A percentile compares a stretch with the other conserved stretches of the same genome.
Conservation (phyloP, 805 yeast species). For the Nakazawaea molendinolei region DNA sequence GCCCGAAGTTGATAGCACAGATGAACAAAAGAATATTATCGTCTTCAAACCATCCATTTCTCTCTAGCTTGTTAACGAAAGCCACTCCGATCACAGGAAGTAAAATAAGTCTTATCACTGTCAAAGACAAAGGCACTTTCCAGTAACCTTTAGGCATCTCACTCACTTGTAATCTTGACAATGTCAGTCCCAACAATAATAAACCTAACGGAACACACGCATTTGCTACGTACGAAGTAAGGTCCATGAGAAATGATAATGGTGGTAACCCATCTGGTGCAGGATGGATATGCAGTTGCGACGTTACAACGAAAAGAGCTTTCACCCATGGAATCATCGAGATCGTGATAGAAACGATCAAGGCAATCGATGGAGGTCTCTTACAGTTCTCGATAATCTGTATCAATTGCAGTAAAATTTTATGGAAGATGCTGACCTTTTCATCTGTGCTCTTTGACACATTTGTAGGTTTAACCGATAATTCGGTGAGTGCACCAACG, state of each 20-base stretch:
- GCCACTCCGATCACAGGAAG: conserved; percentile 76
- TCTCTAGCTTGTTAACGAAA: conserved; percentile 53
- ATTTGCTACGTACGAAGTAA: conserved; percentile 69
- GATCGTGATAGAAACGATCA: conserved; percentile 57
- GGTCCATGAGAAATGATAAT: conserved; percentile 78
- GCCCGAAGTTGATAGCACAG: conserved; percentile 64
- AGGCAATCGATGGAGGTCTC: conserved; percentile 67
- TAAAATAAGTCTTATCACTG: conserved; percentile 51
- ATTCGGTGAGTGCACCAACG: conserved; percentile 20
- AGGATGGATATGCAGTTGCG: conserved; percentile 41
- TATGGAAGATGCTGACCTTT: conserved; percentile 6
- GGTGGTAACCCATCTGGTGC: conserved; percentile 90
- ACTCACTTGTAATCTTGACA: conserved; percentile 62
- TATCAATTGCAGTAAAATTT: background rate
- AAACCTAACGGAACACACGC: conserved; percentile 89
- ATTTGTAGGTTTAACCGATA: conserved; percentile 16
- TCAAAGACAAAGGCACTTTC: conserved; percentile 55
- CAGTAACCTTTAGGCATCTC: conserved; percentile 64
- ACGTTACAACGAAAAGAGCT: conserved; percentile 54
- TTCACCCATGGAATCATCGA: conserved; percentile 87
- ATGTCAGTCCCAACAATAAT: conserved; percentile 77
- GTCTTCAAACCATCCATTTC: conserved; percentile 56
- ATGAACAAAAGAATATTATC: conserved; percentile 65
- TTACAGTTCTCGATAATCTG: conserved; percentile 39
- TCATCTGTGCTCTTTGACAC: conserved; percentile 2